Base-by-base conservation (phyloP, 1,284 basidiomycete genomes). In the Cryptococcus sp. region DNA sequence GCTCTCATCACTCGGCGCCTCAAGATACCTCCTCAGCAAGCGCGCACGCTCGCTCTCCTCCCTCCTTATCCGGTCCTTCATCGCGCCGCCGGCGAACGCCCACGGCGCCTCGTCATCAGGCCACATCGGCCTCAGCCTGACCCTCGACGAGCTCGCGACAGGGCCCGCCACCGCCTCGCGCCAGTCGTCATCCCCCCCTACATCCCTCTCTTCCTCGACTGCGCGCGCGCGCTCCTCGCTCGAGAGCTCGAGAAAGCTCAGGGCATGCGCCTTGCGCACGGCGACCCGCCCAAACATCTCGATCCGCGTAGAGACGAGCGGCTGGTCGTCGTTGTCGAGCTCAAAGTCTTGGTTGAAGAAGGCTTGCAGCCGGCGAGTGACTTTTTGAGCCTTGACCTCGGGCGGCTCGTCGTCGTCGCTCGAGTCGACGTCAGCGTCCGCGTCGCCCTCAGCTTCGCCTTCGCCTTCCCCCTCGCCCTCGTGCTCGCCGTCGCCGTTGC, bases 211-310 rank as follows among this genome's bases (percentile, higher is more conserved):
- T 33, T 33, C 28, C 59, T 72, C 72, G 24, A 69, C 59, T 9
- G 67, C 45, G 3, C 45, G 18, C 3, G 64, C 58, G 8, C 55
- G 53, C 24, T 61, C 54, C 38, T 71, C 66, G 20, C 18, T 24
- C 16, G 24, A 33, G 43, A 71, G 52, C 4, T 66, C 69, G 11
- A 74, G 54, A 42, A 73, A 76, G n/a, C 64, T 69, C 23, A 70
- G 59, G 6, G 73, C 73, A 8, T 63, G 60, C 46, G 64, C 66
- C 46, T 73, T 73, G 21, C 71, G 61, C 15, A 76, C 66, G 1
- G 73, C 73, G 4, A 76, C 70, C 21, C 73, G 61, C n/a, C 68
- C 67, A 28, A 70, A 65, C 59, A 63, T 57, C 39, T 72, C 68
- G 40, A 76, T 66, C 4, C 69, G 63, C 21, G 71, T 73, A 36